These are phyloP conservation scores for Malassezia brasiliensis DNA, from an alignment of 1,284 basidiomycete species.

Conservation along the genomic window DNA sequence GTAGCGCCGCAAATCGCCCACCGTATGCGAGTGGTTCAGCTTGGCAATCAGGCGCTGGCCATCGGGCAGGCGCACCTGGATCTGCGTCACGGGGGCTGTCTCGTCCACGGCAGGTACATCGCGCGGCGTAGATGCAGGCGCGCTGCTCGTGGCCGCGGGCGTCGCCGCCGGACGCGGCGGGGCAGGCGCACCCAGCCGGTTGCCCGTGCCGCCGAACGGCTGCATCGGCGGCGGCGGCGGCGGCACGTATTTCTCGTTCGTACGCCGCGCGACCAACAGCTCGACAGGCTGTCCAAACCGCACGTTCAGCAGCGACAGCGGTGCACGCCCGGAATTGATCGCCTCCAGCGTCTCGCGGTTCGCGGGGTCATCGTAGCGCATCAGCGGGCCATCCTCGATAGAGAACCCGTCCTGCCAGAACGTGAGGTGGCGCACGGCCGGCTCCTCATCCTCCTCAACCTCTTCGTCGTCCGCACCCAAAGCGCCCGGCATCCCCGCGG, in stretches of 20 bases:
- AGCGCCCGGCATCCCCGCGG: neutral
- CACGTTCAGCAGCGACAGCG: constrained; percentile 68
- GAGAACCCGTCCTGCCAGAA: constrained; percentile 94
- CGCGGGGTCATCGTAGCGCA: constrained; percentile 71
- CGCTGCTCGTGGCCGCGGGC: neutral
- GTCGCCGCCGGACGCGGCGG: constrained; percentile 27
- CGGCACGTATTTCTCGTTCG: constrained; percentile 64
- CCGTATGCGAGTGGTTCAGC: constrained; percentile 85
- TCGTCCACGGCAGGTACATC: constrained; percentile 65
- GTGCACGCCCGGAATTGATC: constrained; percentile 74
- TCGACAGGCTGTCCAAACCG: constrained; percentile 72
- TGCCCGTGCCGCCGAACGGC: constrained; percentile 66
- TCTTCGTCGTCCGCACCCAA: neutral
- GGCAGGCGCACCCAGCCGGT: constrained; percentile 61
- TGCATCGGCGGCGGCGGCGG: constrained; percentile 51
- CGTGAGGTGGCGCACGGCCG: constrained; percentile 65
- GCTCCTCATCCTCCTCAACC: constrained; percentile 52
- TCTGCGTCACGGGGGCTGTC: constrained; percentile 68
- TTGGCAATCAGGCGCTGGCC: constrained; percentile 74
- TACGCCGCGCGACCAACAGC: constrained; percentile 67
- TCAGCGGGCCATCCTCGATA: constrained; percentile 77
- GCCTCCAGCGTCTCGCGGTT: constrained; percentile 65
- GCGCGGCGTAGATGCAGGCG: neutral
- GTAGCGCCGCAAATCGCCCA: constrained; percentile 72
- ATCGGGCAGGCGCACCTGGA: constrained; percentile 84